These are phyloP conservation scores for Euphrasia confusa DNA, from an alignment of 257 asterid genomes.

Conservation along the genomic window DNA sequence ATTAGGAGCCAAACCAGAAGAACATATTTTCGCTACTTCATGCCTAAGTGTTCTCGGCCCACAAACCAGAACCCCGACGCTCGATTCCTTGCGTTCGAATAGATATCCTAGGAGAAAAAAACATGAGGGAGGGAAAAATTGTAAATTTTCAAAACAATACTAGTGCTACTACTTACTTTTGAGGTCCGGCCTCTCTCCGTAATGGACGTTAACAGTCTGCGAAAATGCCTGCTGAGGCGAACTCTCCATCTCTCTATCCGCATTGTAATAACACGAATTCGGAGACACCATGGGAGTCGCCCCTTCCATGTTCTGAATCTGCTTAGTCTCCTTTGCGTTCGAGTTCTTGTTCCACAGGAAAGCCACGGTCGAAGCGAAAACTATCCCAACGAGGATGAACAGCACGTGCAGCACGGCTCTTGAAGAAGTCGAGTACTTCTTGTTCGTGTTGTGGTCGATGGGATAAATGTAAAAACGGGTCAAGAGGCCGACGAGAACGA, in stretches of 20 bases:
- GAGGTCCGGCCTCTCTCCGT: slow-evolving; percentile 30
- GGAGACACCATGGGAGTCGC: neutral
- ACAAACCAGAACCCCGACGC: slow-evolving; percentile 28
- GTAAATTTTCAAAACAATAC: too few species aligned
- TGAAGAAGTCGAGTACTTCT: slow-evolving; percentile 13
- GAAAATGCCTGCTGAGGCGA: slow-evolving; percentile 22
- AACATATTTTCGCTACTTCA: slow-evolving; percentile 29
- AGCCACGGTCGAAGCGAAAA: slow-evolving; percentile 3
- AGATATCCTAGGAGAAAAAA: slow-evolving; percentile 19
- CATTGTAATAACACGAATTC: slow-evolving; percentile 7
- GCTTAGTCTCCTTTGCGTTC: slow-evolving; percentile 1
- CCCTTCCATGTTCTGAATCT: slow-evolving; percentile 22
- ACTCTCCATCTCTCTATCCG: slow-evolving; percentile 25
- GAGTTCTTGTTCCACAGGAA: slow-evolving; percentile 25
- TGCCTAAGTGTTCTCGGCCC: slow-evolving; percentile 30
- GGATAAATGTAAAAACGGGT: slow-evolving; percentile 35
- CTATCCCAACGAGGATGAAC: slow-evolving; percentile 17
- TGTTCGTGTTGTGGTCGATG: slow-evolving; percentile 24
- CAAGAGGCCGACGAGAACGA: slow-evolving; percentile 25
- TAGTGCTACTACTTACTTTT: slow-evolving; percentile 21
- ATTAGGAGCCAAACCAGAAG: slow-evolving; percentile 22
- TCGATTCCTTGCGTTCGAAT: slow-evolving; percentile 20
- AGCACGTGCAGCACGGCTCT: slow-evolving; percentile 19
- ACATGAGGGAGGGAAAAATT: too few species aligned
- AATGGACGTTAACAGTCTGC: slow-evolving; percentile 25